Conservation (phyloP, 495 filamentous ascomycete genomes). For the Talaromyces borbonicus region DNA sequence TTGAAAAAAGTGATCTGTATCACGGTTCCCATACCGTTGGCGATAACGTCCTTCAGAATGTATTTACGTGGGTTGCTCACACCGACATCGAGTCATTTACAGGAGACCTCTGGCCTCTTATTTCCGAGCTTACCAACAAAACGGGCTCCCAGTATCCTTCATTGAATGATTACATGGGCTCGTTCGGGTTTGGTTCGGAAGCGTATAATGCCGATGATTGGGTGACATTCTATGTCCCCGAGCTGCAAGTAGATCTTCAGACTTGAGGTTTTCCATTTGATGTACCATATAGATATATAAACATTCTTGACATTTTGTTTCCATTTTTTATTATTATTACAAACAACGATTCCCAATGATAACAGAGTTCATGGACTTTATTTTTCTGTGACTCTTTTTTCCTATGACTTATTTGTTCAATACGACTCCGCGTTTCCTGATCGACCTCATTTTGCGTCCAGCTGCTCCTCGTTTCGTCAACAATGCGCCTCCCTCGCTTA, state of each 20-base stretch:
- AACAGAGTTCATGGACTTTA: background rate
- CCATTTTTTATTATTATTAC: background rate
- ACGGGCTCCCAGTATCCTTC: slow-evolving; percentile 14
- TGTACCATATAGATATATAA: slow-evolving; percentile 2
- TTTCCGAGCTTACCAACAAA: slow-evolving; percentile 19
- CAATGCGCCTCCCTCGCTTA: slow-evolving; percentile 1
- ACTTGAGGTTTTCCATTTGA: slow-evolving; percentile 1
- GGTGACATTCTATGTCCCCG: slow-evolving; percentile 27
- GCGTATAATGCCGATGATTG: slow-evolving; percentile 16
- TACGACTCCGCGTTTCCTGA: background rate
- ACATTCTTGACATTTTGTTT: background rate
- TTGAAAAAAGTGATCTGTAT: slow-evolving; percentile 20
- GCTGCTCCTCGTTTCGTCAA: background rate
- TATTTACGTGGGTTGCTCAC: slow-evolving; percentile 25
- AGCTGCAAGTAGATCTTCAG: slow-evolving; percentile 22
- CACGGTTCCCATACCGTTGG: slow-evolving; percentile 13
- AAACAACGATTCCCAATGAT: background rate
- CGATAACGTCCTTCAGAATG: slow-evolving; percentile 13
- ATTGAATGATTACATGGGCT: slow-evolving; percentile 22
- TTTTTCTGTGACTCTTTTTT: background rate
- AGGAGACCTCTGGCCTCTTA: slow-evolving; percentile 27
- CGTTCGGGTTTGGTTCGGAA: slow-evolving; percentile 30
- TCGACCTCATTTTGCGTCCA: background rate
- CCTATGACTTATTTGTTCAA: background rate
- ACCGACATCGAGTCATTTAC: slow-evolving; percentile 16